Evolutionary conservation across 192 early-diverging fungal species (phyloP).

Genomic region (Entomortierella lignicola): DNA sequence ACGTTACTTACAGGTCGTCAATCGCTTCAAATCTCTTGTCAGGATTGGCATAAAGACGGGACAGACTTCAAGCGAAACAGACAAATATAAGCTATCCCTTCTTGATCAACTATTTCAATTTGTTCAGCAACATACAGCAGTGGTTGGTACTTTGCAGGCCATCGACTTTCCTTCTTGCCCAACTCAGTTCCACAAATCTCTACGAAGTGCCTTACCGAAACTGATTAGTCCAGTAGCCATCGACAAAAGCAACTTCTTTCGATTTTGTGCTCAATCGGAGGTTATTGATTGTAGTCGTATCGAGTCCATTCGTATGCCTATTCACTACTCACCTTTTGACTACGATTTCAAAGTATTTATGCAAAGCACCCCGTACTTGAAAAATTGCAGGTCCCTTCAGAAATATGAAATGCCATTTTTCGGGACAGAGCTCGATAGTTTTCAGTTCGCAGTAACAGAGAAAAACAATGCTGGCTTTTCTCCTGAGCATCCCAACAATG

Average conservation of each 20-base stretch:
- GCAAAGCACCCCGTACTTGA: not conserved
- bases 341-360: not conserved
- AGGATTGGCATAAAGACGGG: not conserved
- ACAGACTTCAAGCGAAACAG: not conserved
- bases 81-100: not conserved
- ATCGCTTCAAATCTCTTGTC: not conserved
- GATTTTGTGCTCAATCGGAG: too few relatives aligned
- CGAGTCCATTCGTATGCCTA: too few relatives aligned
- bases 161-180: too few relatives aligned
- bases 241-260: too few relatives aligned
- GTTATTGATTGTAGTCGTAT: too few relatives aligned
- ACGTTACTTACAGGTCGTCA: not conserved
- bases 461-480: conserved; percentile 2
- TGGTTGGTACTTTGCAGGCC: too few relatives aligned
- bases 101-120: not conserved
- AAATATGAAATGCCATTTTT: not conserved
- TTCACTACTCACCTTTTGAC: too few relatives aligned
- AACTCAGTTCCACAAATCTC: too few relatives aligned
- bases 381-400: not conserved
- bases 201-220: too few relatives aligned
- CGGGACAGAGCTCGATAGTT: conserved; percentile 2
- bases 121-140: not conserved
- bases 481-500: not conserved
- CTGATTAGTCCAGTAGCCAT: too few relatives aligned
- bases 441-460: conserved; percentile 4